Base-by-base conservation (phyloP, 345 rosid genomes). In the Passiflora organensis region DNA sequence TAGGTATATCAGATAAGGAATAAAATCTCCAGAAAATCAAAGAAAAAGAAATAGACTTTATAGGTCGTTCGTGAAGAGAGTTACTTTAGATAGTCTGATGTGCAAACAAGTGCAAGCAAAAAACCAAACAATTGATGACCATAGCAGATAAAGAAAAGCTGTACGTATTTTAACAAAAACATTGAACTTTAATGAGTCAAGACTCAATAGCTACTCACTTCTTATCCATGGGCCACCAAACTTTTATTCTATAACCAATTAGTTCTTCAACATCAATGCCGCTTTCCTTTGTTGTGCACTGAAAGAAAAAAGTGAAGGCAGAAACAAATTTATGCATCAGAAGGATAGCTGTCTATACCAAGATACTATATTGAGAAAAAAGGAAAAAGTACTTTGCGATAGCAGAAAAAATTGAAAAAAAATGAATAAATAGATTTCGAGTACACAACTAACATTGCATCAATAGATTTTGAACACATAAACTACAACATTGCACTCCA, bases 211-310 rank as follows among this genome's bases (percentile, higher is more conserved):
- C 36, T 19, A 66, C 94, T 86, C 74, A 93, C 99, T 72, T 53
- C 79, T 93, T 93, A 75, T 93, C 99, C 99, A 93, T 66, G 55
- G 99, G 99, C 99, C 96, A 89, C 99, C 99, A 93, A 41, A 93
- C 89, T 64, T 93, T 84, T 77, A 93, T 74, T 76, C 79, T 77
- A 74, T 73, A 72, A 62, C 96, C 99, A 56, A 82, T 86, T 69
- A 93, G 70, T 62, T 89, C 99, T 52, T 76, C 94, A 46, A 73
- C 48, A 50, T 69, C 74, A 55, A 73, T 42, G 71, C 73, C 82
- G 60, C 58, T 71, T 64, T 79, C 74, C 74, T 76, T 76, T 16
- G 76, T 73, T 38, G 95, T 63, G 72, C 85, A 79, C 98, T 91
- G 86, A 54, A 62, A 55, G 28, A 42, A 56, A 54, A 60, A 64